Evolutionary conservation across 495 filamentous ascomycete genomes (phyloP), one percentile per base, ranked within the genome.

Genomic region (Podospora conica): DNA sequence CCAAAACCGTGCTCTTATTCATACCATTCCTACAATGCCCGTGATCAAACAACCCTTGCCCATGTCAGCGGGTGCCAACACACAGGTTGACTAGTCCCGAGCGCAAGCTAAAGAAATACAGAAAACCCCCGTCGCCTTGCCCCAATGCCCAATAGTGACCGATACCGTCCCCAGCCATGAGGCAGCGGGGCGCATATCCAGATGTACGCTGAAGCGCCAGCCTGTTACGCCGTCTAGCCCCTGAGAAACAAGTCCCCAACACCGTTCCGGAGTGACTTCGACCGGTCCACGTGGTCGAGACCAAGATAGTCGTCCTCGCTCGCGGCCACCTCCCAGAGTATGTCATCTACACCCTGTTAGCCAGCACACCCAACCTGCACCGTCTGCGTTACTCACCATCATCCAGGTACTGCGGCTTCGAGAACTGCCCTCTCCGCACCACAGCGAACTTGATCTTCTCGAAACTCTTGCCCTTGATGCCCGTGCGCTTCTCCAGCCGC

Each of bases 401-500:
- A 67, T 85, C 85, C 63, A 99, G 80, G 80, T 96, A 97, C 63
- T 85, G 81, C 5, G 93, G 89, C 70, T 84, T 90, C 21, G 89
- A 86, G 76, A 89, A 96, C 9, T 76, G 74, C 25, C 82, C 76
- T 62, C 90, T 84, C 66, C 86, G 85, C 8, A 97, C 83, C 55
- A 97, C 78, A 6, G 92, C 91, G 80, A 99, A 97, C 77, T 93
- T 97, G 75, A 98, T 93, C 82, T 97, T 99, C 77, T 99, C 95
- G 68, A 98, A 95, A 64, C 91, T 91, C 81, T 98, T 98, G 68
- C 95, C 95, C 79, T 97, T 98, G 75, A 99, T 87, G 12, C 93
- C 93, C 3, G 91, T 96, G 58, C 95, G 85, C 73, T 91, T 91
- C 70, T 92, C 91, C 3, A 99, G 82, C 23, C 95, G 87, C 71